Evolutionary conservation across 1,284 basidiomycete species (phyloP).

Genomic region (Puccinia coronata): DNA sequence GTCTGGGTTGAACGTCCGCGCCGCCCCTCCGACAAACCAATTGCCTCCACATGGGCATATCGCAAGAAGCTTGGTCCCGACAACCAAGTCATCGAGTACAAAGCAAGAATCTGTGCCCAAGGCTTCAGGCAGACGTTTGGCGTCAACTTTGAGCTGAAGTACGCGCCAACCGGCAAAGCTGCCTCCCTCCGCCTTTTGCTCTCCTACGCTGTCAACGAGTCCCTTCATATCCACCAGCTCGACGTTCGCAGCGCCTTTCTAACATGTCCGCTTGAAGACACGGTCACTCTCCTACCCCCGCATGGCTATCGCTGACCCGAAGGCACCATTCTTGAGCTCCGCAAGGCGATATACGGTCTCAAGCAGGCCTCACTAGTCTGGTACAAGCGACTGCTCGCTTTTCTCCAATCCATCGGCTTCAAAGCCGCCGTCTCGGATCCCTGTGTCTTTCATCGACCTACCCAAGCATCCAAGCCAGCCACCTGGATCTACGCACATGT

Average conservation of each 20-base stretch:
- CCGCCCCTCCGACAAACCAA: no score
- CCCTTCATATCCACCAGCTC: conserved; percentile 6
- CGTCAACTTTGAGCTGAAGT: no score
- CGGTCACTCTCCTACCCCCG: neutral
- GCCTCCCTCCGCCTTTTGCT: no score
- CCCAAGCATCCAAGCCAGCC: neutral
- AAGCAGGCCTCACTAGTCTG: neutral
- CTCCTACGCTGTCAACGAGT: neutral
- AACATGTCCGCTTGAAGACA: neutral
- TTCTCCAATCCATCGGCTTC: neutral
- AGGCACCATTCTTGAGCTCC: neutral
- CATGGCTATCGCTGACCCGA: neutral
- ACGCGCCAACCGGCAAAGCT: no score
- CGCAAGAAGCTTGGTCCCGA: no score
- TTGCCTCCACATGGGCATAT: no score
- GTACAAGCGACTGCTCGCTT: neutral
- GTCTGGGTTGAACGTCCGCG: neutral
- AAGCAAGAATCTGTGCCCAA: no score
- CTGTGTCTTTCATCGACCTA: neutral
- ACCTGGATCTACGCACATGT: neutral
- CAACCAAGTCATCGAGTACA: no score
- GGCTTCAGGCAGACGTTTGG: no score
- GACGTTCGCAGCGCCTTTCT: conserved; percentile 18
- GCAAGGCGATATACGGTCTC: neutral
- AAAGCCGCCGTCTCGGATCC: neutral